Evolutionary conservation across 441 rosid species (phyloP).

Genomic region (Gossypium davidsonii): DNA sequence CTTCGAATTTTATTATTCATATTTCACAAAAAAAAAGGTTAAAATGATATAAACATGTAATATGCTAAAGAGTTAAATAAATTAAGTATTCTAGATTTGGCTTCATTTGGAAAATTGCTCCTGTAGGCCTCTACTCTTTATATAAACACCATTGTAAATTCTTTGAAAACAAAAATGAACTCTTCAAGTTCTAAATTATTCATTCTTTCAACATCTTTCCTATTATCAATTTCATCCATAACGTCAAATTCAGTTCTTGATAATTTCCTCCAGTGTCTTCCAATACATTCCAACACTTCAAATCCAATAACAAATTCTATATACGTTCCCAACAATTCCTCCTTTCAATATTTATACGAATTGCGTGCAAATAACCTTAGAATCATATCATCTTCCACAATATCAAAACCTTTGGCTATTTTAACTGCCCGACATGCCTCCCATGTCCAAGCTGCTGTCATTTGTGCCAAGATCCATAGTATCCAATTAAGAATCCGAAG

Average conservation of each 20-base stretch:
- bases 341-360: constrained; percentile 24
- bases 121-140: background rate
- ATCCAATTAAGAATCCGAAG: constrained; percentile 40
- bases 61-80: too few species aligned
- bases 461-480: constrained; percentile 26
- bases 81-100: too few species aligned
- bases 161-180: background rate
- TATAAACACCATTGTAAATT: background rate
- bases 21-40: too few species aligned
- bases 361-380: constrained; percentile 39
- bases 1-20: too few species aligned
- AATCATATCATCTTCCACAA: constrained; percentile 20
- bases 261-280: constrained; percentile 29
- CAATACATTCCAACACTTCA: constrained; percentile 20
- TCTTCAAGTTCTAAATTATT: background rate
- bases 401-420: constrained; percentile 38
- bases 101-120: too few species aligned
- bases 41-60: too few species aligned
- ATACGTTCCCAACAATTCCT: constrained; percentile 23
- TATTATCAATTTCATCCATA: background rate
- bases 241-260: constrained; percentile 15
- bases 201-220: background rate
- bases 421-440: constrained; percentile 31
- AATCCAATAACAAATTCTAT: constrained; percentile 27
- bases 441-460: constrained; percentile 40